These are phyloP conservation scores for Sclerotinia minor DNA, from an alignment of 2,329 filamentous ascomycete species.

Conservation along the genomic window DNA sequence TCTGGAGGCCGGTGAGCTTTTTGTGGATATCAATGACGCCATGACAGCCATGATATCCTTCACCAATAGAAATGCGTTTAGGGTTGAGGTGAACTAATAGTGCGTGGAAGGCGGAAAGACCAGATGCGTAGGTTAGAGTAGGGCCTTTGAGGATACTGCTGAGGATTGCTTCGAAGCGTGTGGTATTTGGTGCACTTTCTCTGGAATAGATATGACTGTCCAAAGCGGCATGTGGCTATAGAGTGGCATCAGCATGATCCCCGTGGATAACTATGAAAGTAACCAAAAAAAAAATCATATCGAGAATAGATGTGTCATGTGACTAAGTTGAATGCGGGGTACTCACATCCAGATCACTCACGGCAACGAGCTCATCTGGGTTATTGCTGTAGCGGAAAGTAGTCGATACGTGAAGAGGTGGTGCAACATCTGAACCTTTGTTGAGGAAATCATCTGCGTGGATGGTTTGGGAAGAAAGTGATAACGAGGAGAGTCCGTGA, in stretches of 20 bases:
- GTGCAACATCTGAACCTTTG: slow-evolving; percentile 75
- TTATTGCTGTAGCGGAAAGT: slow-evolving; percentile 81
- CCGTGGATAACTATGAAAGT: too few species aligned
- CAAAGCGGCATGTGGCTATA: slow-evolving; percentile 45
- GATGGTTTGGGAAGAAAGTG: slow-evolving; percentile 70
- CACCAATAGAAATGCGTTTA: slow-evolving; percentile 75
- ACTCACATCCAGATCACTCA: slow-evolving; percentile 58
- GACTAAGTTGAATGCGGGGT: slow-evolving; percentile 20
- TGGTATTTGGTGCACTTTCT: slow-evolving; percentile 73
- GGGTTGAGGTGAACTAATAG: slow-evolving; percentile 83
- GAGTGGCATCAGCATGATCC: slow-evolving; percentile 41
- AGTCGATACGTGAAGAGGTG: slow-evolving; percentile 85
- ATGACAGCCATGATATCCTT: slow-evolving; percentile 92
- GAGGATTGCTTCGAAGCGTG: slow-evolving; percentile 82
- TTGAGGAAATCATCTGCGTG: slow-evolving; percentile 82
- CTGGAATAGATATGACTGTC: slow-evolving; percentile 84
- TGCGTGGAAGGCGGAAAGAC: slow-evolving; percentile 85
- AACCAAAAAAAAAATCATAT: not conserved
- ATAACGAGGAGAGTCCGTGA: slow-evolving; percentile 42
- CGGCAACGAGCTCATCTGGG: slow-evolving; percentile 60
- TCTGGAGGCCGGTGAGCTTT: slow-evolving; percentile 73
- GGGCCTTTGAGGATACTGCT: slow-evolving; percentile 69
- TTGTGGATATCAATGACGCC: slow-evolving; percentile 73
- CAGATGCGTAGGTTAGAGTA: slow-evolving; percentile 76
- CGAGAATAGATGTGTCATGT: slow-evolving; percentile 30